Percentiles rank a stretch among this genome's conserved stretches.
phyloP scores from a whole-genome alignment of 345 rosid species.

The Gossypium rotundifolium region DNA sequence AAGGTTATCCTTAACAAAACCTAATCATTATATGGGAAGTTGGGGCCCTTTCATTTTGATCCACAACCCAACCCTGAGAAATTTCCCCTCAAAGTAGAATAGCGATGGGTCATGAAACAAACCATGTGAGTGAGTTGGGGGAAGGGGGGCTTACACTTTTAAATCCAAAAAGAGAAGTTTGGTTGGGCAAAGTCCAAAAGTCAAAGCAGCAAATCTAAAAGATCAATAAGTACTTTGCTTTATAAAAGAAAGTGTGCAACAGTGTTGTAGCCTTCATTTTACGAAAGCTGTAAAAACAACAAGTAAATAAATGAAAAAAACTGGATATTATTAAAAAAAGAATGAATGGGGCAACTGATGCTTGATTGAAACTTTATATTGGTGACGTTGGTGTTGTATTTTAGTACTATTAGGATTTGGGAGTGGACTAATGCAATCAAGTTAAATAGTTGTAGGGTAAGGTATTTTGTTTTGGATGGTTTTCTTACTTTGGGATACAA shows the following conservation, averaged over 20 bases:
- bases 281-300: constrained; percentile 10
- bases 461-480: too few relatives aligned
- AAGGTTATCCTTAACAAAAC: constrained; percentile 31
- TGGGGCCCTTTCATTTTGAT: constrained; percentile 18
- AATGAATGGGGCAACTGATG: too few relatives aligned
- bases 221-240: constrained; percentile 24
- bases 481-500: too few relatives aligned
- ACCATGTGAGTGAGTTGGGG: constrained; percentile 38
- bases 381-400: too few relatives aligned
- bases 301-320: neutral
- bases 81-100: constrained; percentile 25
- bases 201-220: constrained; percentile 43
- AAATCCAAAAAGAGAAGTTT: constrained; percentile 43
- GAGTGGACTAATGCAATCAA: too few relatives aligned
- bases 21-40: constrained; percentile 33
- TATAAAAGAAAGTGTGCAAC: constrained; percentile 15
- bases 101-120: constrained; percentile 42
- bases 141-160: constrained; percentile 34
- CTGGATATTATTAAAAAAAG: too few relatives aligned
- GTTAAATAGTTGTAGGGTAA: too few relatives aligned
- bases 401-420: too few relatives aligned
- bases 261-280: constrained; percentile 19
- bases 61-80: constrained; percentile 18
- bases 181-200: constrained; percentile 37
- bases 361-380: too few relatives aligned